Percentiles rank a stretch among this genome's conserved stretches.
Evolutionary conservation across 129 eudicot genomes (phyloP).

Genomic region (Lactuca sativa): DNA sequence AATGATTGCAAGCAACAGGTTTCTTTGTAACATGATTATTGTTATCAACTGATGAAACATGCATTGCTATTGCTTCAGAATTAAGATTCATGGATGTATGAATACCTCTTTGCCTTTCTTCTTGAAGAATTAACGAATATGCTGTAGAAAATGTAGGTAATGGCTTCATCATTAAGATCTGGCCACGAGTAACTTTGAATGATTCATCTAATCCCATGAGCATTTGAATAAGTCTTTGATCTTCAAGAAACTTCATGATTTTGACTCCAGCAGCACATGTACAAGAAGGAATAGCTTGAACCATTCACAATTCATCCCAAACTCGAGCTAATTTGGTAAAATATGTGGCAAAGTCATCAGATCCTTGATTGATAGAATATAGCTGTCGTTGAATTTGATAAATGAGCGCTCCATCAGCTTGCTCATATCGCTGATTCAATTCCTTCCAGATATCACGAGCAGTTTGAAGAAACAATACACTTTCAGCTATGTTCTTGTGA

Average conservation of each 20-base stretch:
- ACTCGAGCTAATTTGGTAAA: background rate
- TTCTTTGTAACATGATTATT: too few species aligned
- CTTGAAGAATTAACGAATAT: background rate
- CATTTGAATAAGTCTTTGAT: background rate
- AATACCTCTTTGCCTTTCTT: background rate
- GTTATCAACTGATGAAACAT: too few species aligned
- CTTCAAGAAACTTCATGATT: background rate
- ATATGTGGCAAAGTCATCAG: background rate
- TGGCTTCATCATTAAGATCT: background rate
- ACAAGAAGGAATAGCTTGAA: background rate
- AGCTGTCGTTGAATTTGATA: background rate
- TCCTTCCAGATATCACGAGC: too few species aligned
- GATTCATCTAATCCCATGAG: background rate
- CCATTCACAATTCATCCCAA: background rate
- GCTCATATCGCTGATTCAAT: too few species aligned
- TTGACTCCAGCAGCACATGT: background rate
- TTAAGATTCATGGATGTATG: too few species aligned
- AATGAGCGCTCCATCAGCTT: background rate
- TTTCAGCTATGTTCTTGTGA: too few species aligned
- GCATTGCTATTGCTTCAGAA: too few species aligned
- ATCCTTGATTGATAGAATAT: background rate
- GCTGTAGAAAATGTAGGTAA: background rate
- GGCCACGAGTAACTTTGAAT: too few species aligned
- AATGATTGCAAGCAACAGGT: too few species aligned
- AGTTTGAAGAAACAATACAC: too few species aligned